Evolutionary conservation across 768 basidiomycete genomes (phyloP).

Genomic region (Hebeloma cylindrosporum): DNA sequence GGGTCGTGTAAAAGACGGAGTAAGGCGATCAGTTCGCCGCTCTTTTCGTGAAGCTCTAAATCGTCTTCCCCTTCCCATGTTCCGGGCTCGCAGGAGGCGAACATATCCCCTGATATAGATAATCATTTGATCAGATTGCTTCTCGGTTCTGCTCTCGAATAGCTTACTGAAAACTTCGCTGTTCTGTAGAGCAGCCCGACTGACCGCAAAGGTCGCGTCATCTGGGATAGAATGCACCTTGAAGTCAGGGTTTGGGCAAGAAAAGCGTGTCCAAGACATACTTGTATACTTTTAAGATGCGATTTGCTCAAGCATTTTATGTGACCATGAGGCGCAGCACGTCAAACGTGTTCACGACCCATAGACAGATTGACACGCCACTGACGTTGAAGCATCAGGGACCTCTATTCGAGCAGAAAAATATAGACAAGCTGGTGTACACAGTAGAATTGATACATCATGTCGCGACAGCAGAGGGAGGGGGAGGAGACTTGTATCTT

Average conservation of each 20-base stretch:
- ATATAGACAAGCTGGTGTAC: slow-evolving; percentile 12
- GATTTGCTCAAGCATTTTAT: background rate
- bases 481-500: slow-evolving; percentile 25
- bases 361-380: too few relatives aligned
- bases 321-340: slow-evolving; percentile 20
- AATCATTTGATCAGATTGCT: slow-evolving; percentile 3
- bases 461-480: slow-evolving; percentile 25
- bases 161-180: slow-evolving; percentile 67
- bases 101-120: slow-evolving; percentile 65
- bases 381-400: background rate
- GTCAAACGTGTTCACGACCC: slow-evolving; percentile 15
- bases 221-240: slow-evolving; percentile 54
- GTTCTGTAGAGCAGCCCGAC: slow-evolving; percentile 45
- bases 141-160: slow-evolving; percentile 1
- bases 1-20: slow-evolving; percentile 58
- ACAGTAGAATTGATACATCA: slow-evolving; percentile 27
- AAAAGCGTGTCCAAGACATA: slow-evolving; percentile 38
- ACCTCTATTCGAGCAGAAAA: background rate
- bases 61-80: slow-evolving; percentile 22
- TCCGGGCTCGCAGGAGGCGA: slow-evolving; percentile 50
- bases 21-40: slow-evolving; percentile 47
- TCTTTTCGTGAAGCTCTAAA: slow-evolving; percentile 57
- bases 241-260: slow-evolving; percentile 54
- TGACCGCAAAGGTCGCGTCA: slow-evolving; percentile 48
- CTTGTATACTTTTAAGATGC: slow-evolving; percentile 3